These are phyloP conservation scores for Didymella pinodella DNA, from an alignment of 2,329 filamentous ascomycete genomes.

Conservation along the genomic window DNA sequence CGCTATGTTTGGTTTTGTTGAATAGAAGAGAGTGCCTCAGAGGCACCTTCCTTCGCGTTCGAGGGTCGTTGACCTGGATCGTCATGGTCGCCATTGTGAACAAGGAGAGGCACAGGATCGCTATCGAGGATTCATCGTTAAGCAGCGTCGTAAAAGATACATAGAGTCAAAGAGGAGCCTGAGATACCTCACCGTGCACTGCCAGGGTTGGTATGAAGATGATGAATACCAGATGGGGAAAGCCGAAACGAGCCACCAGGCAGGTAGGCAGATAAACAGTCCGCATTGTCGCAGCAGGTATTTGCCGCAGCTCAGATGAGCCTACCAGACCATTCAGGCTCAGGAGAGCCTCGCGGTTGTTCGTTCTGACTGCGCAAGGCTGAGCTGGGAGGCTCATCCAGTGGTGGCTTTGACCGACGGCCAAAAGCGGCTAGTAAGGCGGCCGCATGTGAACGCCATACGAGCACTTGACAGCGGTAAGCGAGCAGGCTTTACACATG, in stretches of 20 bases:
- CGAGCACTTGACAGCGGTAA: slow-evolving; percentile 16
- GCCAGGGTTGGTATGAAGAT: neutral
- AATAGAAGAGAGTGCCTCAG: slow-evolving; percentile 31
- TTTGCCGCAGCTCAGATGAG: slow-evolving; percentile 1
- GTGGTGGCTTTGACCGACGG: slow-evolving; percentile 17
- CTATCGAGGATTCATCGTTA: slow-evolving; percentile 4
- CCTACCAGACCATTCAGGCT: neutral
- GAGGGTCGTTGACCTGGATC: slow-evolving; percentile 23
- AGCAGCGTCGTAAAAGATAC: neutral
- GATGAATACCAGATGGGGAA: neutral
- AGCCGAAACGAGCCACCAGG: neutral
- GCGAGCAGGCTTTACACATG: slow-evolving; percentile 10
- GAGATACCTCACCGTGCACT: neutral
- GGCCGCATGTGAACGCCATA: slow-evolving; percentile 7
- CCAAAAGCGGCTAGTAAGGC: slow-evolving; percentile 12
- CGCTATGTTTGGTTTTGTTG: slow-evolving; percentile 36
- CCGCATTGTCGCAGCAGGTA: neutral
- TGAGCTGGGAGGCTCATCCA: slow-evolving; percentile 25
- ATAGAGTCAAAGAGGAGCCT: neutral
- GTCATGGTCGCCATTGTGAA: slow-evolving; percentile 12
- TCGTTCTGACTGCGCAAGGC: slow-evolving; percentile 24
- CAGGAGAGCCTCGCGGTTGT: slow-evolving; percentile 1
- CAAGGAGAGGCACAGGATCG: neutral
- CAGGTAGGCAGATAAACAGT: neutral
- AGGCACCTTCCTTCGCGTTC: slow-evolving; percentile 26